Conservation (phyloP, 2,329 filamentous ascomycete species). For the Lachnellula occidentalis region DNA sequence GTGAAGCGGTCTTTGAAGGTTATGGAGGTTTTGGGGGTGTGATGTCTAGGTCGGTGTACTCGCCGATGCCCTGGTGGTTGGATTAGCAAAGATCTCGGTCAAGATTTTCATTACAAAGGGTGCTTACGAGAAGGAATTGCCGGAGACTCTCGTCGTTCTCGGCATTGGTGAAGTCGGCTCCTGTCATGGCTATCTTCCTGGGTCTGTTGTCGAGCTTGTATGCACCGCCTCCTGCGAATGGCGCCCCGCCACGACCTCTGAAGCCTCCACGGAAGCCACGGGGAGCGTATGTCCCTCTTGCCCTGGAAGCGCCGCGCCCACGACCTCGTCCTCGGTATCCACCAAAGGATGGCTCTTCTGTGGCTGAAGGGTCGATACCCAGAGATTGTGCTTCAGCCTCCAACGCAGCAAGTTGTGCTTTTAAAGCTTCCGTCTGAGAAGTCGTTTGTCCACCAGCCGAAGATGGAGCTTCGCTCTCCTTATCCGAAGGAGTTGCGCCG, state of each 20-base stretch:
- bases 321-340: constrained; percentile 37
- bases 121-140: constrained; percentile 63
- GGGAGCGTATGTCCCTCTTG: constrained; percentile 33
- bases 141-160: constrained; percentile 64
- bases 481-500: constrained; percentile 9
- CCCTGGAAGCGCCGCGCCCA: constrained; percentile 34
- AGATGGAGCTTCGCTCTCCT: constrained; percentile 15
- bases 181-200: constrained; percentile 58
- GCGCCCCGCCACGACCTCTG: constrained; percentile 40
- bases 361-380: constrained; percentile 53
- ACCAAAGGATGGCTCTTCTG: constrained; percentile 37
- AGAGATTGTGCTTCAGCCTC: constrained; percentile 67
- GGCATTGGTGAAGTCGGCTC: constrained; percentile 55
- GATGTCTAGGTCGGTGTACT: constrained; percentile 53
- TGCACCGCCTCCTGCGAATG: constrained; percentile 33
- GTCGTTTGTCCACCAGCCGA: constrained; percentile 26
- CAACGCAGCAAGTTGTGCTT: constrained; percentile 65
- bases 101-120: not conserved
- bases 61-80: constrained; percentile 50
- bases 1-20: constrained; percentile 64
- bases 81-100: constrained; percentile 5
- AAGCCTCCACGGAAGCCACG: constrained; percentile 40
- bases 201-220: constrained; percentile 74
- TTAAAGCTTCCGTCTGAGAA: constrained; percentile 58
- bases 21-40: constrained; percentile 46